Evolutionary conservation across 495 filamentous ascomycete genomes (phyloP).

Genomic region (Talaromyces nanjingensis): DNA sequence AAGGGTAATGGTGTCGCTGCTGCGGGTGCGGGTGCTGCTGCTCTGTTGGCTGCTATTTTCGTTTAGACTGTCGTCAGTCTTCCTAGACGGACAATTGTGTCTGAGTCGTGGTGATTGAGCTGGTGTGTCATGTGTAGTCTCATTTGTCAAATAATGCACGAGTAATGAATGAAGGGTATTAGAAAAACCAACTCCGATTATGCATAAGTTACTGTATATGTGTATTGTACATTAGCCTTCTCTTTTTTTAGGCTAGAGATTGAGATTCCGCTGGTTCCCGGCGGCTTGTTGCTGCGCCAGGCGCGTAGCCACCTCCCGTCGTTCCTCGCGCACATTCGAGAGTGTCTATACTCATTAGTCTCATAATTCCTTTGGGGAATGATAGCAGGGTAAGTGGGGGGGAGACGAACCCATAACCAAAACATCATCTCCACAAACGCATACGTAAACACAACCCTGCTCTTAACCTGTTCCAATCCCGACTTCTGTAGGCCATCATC

Average conservation of each 20-base stretch:
- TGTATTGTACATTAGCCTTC: not conserved
- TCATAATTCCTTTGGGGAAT: conserved; percentile 18
- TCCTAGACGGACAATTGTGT: not conserved
- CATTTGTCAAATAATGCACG: not conserved
- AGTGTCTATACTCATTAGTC: conserved; percentile 26
- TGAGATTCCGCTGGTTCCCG: not conserved
- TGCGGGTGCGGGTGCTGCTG: not conserved
- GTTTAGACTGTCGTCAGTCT: not conserved
- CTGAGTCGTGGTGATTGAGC: not conserved
- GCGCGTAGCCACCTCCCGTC: conserved; percentile 30
- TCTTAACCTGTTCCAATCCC: conserved; percentile 59
- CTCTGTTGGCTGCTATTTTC: conserved; percentile 8
- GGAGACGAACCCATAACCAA: conserved; percentile 71
- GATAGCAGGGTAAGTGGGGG: not conserved
- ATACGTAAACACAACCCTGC: conserved; percentile 75
- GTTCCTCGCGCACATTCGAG: conserved; percentile 36
- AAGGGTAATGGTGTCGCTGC: conserved; percentile 2
- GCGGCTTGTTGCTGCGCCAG: conserved; percentile 14
- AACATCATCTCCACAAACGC: conserved; percentile 75
- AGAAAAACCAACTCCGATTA: not conserved
- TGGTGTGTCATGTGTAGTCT: not conserved
- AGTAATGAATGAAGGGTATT: not conserved
- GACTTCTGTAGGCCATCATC: conserved; percentile 25
- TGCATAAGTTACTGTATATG: not conserved
- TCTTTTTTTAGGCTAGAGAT: not conserved